Evolutionary conservation across 2,329 filamentous ascomycete species (phyloP).

Genomic region (Microsporum canis): DNA sequence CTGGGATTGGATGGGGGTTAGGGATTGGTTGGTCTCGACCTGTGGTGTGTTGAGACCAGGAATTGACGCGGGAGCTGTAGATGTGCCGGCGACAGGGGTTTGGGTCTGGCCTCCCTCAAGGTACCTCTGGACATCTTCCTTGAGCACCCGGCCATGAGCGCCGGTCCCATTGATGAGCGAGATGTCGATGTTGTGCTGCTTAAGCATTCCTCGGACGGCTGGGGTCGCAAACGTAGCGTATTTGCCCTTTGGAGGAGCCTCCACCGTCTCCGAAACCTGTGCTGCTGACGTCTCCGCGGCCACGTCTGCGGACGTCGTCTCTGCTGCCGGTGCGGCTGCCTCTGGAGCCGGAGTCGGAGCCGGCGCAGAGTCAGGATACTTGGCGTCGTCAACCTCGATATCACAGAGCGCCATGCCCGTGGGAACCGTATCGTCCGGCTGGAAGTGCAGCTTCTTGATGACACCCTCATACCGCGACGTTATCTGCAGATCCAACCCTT

Average conservation of each 20-base stretch:
- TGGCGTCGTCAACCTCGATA: constrained; percentile 78
- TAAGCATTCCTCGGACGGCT: constrained; percentile 78
- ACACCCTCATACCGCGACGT: constrained; percentile 91
- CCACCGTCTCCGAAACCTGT: constrained; percentile 11
- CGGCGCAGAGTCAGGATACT: constrained; percentile 48
- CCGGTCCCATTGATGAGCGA: constrained; percentile 70
- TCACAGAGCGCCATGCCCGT: constrained; percentile 86
- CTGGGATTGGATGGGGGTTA: constrained; percentile 71
- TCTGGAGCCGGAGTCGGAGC: constrained; percentile 19
- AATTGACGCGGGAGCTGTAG: constrained; percentile 16
- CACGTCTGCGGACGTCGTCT: constrained; percentile 10
- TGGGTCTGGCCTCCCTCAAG: constrained; percentile 42
- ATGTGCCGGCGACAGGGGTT: constrained; percentile 18
- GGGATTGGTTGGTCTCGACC: constrained; percentile 54
- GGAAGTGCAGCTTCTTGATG: constrained; percentile 92
- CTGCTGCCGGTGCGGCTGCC: constrained; percentile 14
- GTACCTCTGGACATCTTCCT: constrained; percentile 77
- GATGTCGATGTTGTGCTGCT: constrained; percentile 68
- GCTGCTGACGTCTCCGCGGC: constrained; percentile 15
- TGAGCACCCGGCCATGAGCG: constrained; percentile 79
- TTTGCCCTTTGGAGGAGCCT: constrained; percentile 39
- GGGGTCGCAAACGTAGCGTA: constrained; percentile 74
- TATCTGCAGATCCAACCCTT: constrained; percentile 55
- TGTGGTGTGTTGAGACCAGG: constrained; percentile 31
- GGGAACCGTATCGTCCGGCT: constrained; percentile 89